Evolutionary conservation across 169 alveolate species (phyloP), one percentile per base, ranked within the genome.

Genomic region (Neospora caninum): DNA sequence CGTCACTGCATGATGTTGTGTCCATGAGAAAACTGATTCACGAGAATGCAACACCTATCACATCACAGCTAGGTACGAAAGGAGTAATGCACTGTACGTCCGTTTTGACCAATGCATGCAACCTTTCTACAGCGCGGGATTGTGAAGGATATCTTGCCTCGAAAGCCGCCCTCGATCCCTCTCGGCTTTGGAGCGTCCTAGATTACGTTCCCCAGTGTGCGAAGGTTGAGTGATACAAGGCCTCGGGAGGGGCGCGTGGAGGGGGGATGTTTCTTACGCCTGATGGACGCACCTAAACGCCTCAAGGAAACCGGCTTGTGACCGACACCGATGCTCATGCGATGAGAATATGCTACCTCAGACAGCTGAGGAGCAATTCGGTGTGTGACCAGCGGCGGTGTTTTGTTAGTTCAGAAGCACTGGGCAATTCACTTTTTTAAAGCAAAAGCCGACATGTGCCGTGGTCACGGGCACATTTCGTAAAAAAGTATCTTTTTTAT

Each of bases 81-180:
- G 67, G 22, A 38, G 39, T 53, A 41, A 1, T 49, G 43, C 70
- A 29, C 43, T 31, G 0, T 34, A n/a, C 25, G 18, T 16, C 39
- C 27, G 43, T 34, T 70, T 39, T 22, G n/a, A 2, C 54, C 39
- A n/a, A 1, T 38, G 58, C 58, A 49, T 49, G 27, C 58, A 41
- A 22, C n/a, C 69, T n/a, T 27, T 67, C 54, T n/a, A 54, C 42
- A 93, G 95, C 95, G 73, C 73, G 95, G 93, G 95, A 93, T 70
- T 93, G 95, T 42, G 95, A 93, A 73, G 95, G 91, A 41, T 93
- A 93, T 54, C 93, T 93, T 29, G 93, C 95, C 49, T 91, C 95
- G 7, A 91, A 91, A n/a, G 95, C 95, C 29, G 93, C 95, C 29
- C 70, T 86, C 70, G 95, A 93, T 41, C 95, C 95, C 18, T 93